phyloP scores from a whole-genome alignment of 768 basidiomycete species.

The Hygrophoropsis aurantiaca region DNA sequence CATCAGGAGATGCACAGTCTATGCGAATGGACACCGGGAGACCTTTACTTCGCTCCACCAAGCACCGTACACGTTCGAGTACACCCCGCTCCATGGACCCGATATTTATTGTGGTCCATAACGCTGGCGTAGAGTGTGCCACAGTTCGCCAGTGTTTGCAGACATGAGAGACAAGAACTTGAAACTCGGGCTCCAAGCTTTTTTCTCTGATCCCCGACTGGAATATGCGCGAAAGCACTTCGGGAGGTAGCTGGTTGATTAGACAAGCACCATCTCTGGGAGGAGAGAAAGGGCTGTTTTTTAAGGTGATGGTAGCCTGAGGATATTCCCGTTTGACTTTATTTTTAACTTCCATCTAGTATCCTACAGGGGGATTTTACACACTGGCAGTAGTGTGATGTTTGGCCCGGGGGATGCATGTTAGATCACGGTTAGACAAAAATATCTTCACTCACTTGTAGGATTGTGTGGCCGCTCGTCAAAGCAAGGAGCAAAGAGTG shows the following conservation, averaged over 20 bases:
- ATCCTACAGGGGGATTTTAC: too few relatives aligned
- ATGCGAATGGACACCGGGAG: constrained; percentile 55
- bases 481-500: too few relatives aligned
- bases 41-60: constrained; percentile 53
- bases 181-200: constrained; percentile 24
- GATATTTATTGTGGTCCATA: constrained; percentile 53
- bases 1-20: constrained; percentile 37
- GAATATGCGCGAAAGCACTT: constrained; percentile 58
- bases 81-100: constrained; percentile 30
- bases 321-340: too few relatives aligned
- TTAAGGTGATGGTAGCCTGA: constrained; percentile 34
- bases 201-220: constrained; percentile 37
- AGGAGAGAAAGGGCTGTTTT: constrained; percentile 49
- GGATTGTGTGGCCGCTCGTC: too few relatives aligned
- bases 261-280: constrained; percentile 42
- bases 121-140: constrained; percentile 49
- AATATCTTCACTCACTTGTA: too few relatives aligned
- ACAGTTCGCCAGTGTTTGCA: constrained; percentile 59
- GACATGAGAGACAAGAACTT: constrained; percentile 57
- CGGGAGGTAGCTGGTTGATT: constrained; percentile 53
- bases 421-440: too few relatives aligned
- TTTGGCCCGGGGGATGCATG: too few relatives aligned
- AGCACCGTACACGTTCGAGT: constrained; percentile 42
- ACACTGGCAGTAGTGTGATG: too few relatives aligned
- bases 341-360: too few relatives aligned